Evolutionary conservation across 331 rosid species (phyloP), one percentile per base, ranked within the genome.

Genomic region (Rosa hybrid): DNA sequence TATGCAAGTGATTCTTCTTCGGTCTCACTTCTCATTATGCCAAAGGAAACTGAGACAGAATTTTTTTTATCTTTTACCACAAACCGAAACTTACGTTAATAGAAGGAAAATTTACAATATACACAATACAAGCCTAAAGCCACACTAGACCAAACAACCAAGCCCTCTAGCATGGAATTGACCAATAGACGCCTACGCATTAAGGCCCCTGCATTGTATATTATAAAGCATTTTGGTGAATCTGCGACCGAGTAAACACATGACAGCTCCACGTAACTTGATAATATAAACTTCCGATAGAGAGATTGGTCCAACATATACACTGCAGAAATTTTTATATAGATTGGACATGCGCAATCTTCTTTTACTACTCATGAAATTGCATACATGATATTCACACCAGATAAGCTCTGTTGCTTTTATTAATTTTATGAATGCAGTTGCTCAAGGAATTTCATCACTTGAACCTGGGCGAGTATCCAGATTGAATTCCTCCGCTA

Each of bases 381-480:
- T 17, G 14, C 68, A 49, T 23, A 44, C 34, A 44, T 41, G 27
- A 59, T 48, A n/a, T 17, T 56, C 11, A 56, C 16, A 57, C 2
- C 64, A 57, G 30, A 1, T n/a, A 9, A 57, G 64, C 64, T n/a
- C 9, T 57, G 64, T 57, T 57, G 71, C 76, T 70, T 77, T 85
- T 83, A 74, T 78, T 76, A 38, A 77, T 25, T 45, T 74, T 63
- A 56, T 62, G 30, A 82, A 63, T 73, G 42, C 46, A 84, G 74
- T 81, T 80, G 71, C 74, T 83, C 5, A 88, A 10, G 81, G 74
- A 81, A 81, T 81, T 68, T 94, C 65, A 78, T 94, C 97, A 51
- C 98, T 89, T 56, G 94, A 88, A 82, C 89, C 84, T 68, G 86
- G 88, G 59, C 75, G 85, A 46, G 82, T 76, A 14, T 89, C 91